Conservation (phyloP, 2,329 filamentous ascomycete genomes). For the Ophiostoma quercus region DNA sequence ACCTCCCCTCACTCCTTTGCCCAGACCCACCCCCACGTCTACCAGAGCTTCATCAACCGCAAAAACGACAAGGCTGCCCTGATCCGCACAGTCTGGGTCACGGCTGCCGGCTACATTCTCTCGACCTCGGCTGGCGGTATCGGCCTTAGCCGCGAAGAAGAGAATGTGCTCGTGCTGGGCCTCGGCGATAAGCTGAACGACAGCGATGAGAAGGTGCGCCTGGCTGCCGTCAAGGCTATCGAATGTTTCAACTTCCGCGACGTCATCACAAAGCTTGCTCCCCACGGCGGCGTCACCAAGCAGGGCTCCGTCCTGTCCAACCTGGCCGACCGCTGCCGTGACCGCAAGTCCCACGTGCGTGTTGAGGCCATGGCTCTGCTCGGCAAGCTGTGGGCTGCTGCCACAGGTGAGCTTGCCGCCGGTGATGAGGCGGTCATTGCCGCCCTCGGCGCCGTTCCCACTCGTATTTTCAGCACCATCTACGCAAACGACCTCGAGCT, state of each 20-base stretch:
- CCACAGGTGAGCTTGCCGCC: slow-evolving; percentile 75
- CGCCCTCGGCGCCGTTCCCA: slow-evolving; percentile 76
- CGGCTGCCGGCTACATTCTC: slow-evolving; percentile 76
- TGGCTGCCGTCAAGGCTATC: slow-evolving; percentile 82
- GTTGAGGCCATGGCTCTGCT: slow-evolving; percentile 81
- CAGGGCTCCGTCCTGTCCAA: slow-evolving; percentile 73
- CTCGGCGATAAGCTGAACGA: slow-evolving; percentile 80
- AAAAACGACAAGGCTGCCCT: slow-evolving; percentile 78
- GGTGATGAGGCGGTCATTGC: slow-evolving; percentile 70
- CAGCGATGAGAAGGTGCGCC: slow-evolving; percentile 81
- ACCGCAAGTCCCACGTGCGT: slow-evolving; percentile 74
- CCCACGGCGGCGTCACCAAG: slow-evolving; percentile 67
- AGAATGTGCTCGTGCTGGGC: slow-evolving; percentile 65
- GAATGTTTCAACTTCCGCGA: slow-evolving; percentile 75
- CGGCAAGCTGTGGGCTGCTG: slow-evolving; percentile 88
- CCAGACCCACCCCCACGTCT: slow-evolving; percentile 71
- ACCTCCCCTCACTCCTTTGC: slow-evolving; percentile 85
- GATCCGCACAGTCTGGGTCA: slow-evolving; percentile 82
- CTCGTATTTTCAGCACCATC: slow-evolving; percentile 76
- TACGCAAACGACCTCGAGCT: slow-evolving; percentile 88
- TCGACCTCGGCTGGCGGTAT: slow-evolving; percentile 88
- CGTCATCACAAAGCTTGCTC: slow-evolving; percentile 74
- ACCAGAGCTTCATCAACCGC: slow-evolving; percentile 77
- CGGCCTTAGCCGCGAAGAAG: slow-evolving; percentile 77
- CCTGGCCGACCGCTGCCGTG: slow-evolving; percentile 81